phyloP scores from a whole-genome alignment of 2,329 filamentous ascomycete genomes.

The Arthroderma uncinatum region DNA sequence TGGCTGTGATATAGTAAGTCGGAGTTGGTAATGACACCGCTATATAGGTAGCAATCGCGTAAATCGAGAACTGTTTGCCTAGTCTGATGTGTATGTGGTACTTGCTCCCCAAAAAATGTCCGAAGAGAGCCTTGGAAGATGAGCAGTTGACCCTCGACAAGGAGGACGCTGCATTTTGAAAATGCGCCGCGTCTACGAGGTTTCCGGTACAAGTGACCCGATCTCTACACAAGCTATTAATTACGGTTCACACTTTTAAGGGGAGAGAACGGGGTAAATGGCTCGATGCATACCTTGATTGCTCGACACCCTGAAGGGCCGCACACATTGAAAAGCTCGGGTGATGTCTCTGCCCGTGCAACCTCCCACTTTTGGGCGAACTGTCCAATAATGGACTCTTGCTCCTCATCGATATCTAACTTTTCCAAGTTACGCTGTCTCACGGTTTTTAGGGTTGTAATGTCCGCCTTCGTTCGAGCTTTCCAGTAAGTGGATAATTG shows the following conservation, averaged over 20 bases:
- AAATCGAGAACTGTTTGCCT: conserved; percentile 49
- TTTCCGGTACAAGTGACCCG: conserved; percentile 53
- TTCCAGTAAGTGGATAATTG: conserved; percentile 53
- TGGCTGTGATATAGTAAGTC: conserved; percentile 55
- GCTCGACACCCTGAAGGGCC: conserved; percentile 52
- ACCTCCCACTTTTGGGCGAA: conserved; percentile 60
- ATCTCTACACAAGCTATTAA: conserved; percentile 26
- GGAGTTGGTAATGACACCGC: conserved; percentile 49
- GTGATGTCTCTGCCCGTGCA: conserved; percentile 50
- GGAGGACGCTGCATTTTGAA: conserved; percentile 48
- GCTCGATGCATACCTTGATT: conserved; percentile 36
- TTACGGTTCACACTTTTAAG: not conserved
- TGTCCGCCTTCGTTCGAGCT: conserved; percentile 44
- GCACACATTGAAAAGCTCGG: conserved; percentile 57
- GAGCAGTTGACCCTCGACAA: conserved; percentile 49
- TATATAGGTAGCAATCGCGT: conserved; percentile 55
- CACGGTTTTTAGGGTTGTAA: conserved; percentile 46
- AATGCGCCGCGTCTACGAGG: conserved; percentile 53
- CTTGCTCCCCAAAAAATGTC: conserved; percentile 42
- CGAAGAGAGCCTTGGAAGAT: conserved; percentile 52
- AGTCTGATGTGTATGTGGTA: conserved; percentile 52
- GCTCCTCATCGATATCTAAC: conserved; percentile 54
- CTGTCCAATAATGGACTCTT: conserved; percentile 54
- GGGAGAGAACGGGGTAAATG: not conserved
- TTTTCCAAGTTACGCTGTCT: conserved; percentile 48